phyloP scores from a whole-genome alignment of 805 yeast genomes.

The Candida taoyuanica region DNA sequence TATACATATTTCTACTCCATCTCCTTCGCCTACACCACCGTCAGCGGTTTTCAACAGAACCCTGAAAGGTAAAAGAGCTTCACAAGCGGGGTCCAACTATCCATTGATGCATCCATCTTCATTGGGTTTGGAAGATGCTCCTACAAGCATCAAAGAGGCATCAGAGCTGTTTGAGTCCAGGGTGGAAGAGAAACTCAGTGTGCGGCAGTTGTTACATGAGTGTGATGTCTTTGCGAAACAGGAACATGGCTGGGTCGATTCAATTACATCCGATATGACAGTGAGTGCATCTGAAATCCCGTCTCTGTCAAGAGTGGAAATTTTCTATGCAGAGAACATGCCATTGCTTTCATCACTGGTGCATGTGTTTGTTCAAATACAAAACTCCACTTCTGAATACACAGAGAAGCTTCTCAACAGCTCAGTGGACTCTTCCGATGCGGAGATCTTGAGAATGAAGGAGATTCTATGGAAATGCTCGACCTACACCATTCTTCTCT shows the following conservation, averaged over 20 bases:
- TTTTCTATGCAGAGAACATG: conserved; percentile 49
- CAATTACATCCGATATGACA: conserved; percentile 16
- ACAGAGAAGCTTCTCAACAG: conserved; percentile 16
- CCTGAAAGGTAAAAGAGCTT: conserved; percentile 44
- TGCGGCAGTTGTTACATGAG: conserved; percentile 67
- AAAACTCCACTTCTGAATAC: conserved; percentile 33
- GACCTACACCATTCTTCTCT: conserved; percentile 44
- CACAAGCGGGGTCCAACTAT: conserved; percentile 61
- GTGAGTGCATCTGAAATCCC: conserved; percentile 13
- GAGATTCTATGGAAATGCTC: conserved; percentile 59
- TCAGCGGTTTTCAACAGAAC: conserved; percentile 29
- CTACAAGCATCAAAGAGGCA: conserved; percentile 78
- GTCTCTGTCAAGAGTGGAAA: conserved; percentile 53
- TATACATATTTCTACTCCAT: conserved; percentile 80
- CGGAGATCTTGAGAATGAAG: conserved; percentile 43
- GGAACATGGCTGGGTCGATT: conserved; percentile 57
- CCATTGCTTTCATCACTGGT: conserved; percentile 59
- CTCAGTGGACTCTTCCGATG: conserved; percentile 12
- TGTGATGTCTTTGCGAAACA: conserved; percentile 65
- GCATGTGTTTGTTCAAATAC: conserved; percentile 56
- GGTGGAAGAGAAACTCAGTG: conserved; percentile 61
- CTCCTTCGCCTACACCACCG: conserved; percentile 66
- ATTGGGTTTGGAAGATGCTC: conserved; percentile 37
- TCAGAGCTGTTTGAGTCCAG: conserved; percentile 58
- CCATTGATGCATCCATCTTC: conserved; percentile 62